Percentiles rank a stretch among this genome's conserved stretches.
Conservation (phyloP, 352 stramenopile species). For the Aphanomyces stellatus region DNA sequence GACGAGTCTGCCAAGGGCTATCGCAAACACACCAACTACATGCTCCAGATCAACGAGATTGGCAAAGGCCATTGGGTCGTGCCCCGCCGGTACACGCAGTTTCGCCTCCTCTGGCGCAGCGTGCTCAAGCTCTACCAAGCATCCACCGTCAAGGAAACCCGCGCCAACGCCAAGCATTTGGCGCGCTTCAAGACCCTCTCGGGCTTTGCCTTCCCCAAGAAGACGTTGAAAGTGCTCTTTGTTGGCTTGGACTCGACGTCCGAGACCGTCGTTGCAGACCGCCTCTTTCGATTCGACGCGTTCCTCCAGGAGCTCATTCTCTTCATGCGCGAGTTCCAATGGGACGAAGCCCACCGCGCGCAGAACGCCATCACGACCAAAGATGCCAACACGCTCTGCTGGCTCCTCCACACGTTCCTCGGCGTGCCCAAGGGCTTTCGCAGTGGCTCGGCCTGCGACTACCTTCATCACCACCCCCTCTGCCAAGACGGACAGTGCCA, state of each 20-base stretch:
- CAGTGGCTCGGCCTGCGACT: background rate
- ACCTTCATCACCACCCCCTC: constrained; percentile 7
- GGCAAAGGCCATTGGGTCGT: constrained; percentile 16
- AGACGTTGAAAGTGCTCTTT: constrained; percentile 11
- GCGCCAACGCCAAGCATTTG: background rate
- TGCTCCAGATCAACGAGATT: constrained; percentile 13
- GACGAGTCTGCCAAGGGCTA: background rate
- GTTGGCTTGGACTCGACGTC: constrained; percentile 3
- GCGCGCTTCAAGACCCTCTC: background rate
- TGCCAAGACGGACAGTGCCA: background rate
- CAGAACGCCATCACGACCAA: background rate
- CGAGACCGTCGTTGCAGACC: background rate
- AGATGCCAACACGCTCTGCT: constrained; percentile 2
- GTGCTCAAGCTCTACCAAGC: background rate
- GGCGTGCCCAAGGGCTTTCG: background rate
- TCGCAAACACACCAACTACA: constrained; percentile 12
- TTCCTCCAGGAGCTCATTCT: background rate
- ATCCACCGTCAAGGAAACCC: background rate
- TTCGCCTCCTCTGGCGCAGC: background rate
- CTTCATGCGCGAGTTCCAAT: constrained; percentile 4
- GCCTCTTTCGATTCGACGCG: background rate
- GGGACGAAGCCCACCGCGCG: background rate
- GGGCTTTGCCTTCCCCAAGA: constrained; percentile 11
- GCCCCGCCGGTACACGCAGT: constrained; percentile 12
- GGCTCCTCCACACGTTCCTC: constrained; percentile 3